Evolutionary conservation across 2,329 filamentous ascomycete species (phyloP), one percentile per base, ranked within the genome.

Genomic region (Aureobasidium melanogenum): DNA sequence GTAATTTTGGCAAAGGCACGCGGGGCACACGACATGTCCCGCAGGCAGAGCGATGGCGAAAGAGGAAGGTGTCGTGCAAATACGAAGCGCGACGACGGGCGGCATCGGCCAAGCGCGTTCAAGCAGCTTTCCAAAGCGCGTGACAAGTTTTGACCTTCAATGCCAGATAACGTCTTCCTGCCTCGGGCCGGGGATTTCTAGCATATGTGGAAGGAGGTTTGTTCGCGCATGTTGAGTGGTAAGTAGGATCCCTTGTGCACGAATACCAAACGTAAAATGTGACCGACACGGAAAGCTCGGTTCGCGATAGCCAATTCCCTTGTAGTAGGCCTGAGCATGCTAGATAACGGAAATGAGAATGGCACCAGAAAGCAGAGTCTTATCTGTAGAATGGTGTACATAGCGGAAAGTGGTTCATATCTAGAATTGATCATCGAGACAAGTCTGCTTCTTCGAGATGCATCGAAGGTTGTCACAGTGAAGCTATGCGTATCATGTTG

Each of bases 61-160:
- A 54, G 36, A 54, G 50, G 50, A 54, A 54, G 50, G 50, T 54
- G 36, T 24, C 32, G 24, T 41, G 36, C 39, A 24, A 52, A 52
- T 54, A 54, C 50, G 50, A 54, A 54, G 50, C 50, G 14, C 50
- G 34, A 41, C 50, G 22, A 41, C 50, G 22, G 50, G 48, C 48
- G 34, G 50, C 50, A 54, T 54, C 50, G 50, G 50, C 50, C 50
- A 54, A 54, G 50, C 50, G 50, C 36, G 24, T 39, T 32, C 14
- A 39, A 39, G 50, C 36, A 41, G 36, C 50, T 36, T 17, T 54
- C 14, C 36, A 41, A 39, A 36, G 41, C 41, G 50, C 50, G 8
- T 54, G 50, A 54, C 50, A 54, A 54, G 50, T 54, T 54, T 54
- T 9, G 36, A 41, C 17, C 36, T 41, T 39, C 9, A 41, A 41